Conservation (phyloP, 1,139 yeast species). For the Geotrichum carabidarum region DNA sequence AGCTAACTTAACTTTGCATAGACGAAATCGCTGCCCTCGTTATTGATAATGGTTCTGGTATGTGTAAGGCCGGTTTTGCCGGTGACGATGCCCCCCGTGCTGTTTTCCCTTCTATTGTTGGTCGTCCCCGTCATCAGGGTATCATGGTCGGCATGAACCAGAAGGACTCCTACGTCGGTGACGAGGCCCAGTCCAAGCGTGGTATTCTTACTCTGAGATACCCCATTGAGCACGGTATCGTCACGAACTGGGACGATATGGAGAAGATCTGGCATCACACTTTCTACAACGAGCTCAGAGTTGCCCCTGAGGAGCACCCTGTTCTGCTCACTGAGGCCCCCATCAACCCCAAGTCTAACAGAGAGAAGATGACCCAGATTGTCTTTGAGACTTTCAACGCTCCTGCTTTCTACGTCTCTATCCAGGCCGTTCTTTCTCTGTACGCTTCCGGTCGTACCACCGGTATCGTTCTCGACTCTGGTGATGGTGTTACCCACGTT, state of each 20-base stretch:
- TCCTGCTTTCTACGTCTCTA: conserved; percentile 97
- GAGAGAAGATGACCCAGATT: conserved; percentile 99
- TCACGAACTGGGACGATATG: conserved; percentile 99
- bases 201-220: conserved; percentile 98
- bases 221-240: conserved; percentile 99
- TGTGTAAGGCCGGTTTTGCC: conserved; percentile 99
- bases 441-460: conserved; percentile 99
- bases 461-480: conserved; percentile 98
- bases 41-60: conserved; percentile 99
- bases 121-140: conserved; percentile 99
- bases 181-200: conserved; percentile 99
- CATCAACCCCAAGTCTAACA: conserved; percentile 97
- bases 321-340: conserved; percentile 98
- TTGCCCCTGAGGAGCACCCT: conserved; percentile 99
- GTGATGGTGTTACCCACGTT: conserved; percentile 99
- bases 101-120: conserved; percentile 98
- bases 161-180: conserved; percentile 99
- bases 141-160: conserved; percentile 98
- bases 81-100: conserved; percentile 99
- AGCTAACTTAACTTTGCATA: conserved; percentile 20
- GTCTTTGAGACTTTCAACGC: conserved; percentile 98
- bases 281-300: conserved; percentile 94
- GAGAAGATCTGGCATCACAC: conserved; percentile 99
- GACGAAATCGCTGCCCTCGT: conserved; percentile 55
- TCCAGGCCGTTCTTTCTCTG: conserved; percentile 96